Conservation (phyloP, 1,284 basidiomycete species). For the Apiotrichum siamense region DNA sequence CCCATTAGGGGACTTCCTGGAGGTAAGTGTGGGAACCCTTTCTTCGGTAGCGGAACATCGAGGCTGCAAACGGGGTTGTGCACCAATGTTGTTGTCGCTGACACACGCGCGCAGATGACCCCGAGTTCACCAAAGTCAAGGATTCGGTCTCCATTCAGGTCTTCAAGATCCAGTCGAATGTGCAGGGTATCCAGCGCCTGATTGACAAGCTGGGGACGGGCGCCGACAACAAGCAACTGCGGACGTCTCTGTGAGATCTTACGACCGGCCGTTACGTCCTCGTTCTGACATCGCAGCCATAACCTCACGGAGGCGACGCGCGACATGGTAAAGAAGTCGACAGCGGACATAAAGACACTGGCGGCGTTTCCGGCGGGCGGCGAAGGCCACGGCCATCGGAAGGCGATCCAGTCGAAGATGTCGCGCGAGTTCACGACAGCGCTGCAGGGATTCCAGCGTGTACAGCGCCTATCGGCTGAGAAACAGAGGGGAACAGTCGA, state of each 20-base stretch:
- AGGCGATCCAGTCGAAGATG: conserved; percentile 68
- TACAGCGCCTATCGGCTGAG: conserved; percentile 84
- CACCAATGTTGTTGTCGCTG: background rate
- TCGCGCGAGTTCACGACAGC: conserved; percentile 88
- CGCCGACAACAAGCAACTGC: conserved; percentile 63
- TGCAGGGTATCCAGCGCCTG: conserved; percentile 85
- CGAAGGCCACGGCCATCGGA: conserved; percentile 29
- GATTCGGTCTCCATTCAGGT: conserved; percentile 86
- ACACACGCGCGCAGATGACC: conserved; percentile 20
- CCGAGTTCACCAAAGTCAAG: conserved; percentile 66
- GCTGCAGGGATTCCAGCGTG: conserved; percentile 81
- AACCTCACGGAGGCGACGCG: conserved; percentile 91
- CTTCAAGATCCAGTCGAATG: conserved; percentile 98
- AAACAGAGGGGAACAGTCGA: conserved; percentile 76
- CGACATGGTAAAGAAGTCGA: conserved; percentile 87
- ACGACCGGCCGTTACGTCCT: background rate
- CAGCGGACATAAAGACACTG: conserved; percentile 83
- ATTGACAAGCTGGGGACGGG: conserved; percentile 82
- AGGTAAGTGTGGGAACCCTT: conserved; percentile 19
- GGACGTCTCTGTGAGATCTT: conserved; percentile 48
- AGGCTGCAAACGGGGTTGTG: too few species aligned
- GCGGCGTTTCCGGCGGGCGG: conserved; percentile 58
- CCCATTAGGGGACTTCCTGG: conserved; percentile 26
- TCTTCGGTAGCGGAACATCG: too few species aligned
- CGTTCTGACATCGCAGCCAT: conserved; percentile 36